Evolutionary conservation across 2,329 filamentous ascomycete genomes (phyloP), one percentile per base, ranked within the genome.

Genomic region (Microdochium paspali): DNA sequence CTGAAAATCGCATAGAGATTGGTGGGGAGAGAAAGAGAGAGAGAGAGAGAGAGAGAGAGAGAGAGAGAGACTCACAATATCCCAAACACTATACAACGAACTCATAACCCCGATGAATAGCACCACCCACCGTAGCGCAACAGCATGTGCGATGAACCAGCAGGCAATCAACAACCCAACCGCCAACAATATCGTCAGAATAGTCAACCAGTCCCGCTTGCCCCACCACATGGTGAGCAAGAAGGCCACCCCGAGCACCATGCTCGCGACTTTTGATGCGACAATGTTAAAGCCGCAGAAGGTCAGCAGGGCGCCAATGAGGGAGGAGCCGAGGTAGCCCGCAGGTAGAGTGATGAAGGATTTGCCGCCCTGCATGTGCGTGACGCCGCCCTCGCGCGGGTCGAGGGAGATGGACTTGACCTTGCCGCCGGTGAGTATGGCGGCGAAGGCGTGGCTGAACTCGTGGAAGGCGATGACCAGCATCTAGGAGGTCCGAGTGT

Each of bases 101-200:
- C 80, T 85, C 86, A 90, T 90, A 56, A 90, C 85, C 39, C 86
- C 86, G 51, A 90, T 88, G 58, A 90, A 90, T 24, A 90, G 73
- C 46, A 87, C 82, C 46, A 89, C 77, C 59, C 85, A 90, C 50
- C 85, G 72, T 62, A 90, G 65, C 3, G 85, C 77, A 63, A 88
- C 80, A 0, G 84, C 86, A 61, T 90, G 84, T 3, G 76, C 74
- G 58, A 90, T 89, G 64, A 90, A 90, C 86, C 86, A 90, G 60
- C 82, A 87, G 0, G 73, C 86, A 2, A 90, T 69, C 24, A 90
- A 63, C 57, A 90, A 61, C 0, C 82, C 86, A 1, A 90, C 79
- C 1, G 85, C 85, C 5, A 83, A 66, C 7, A 89, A 61, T 9
- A 90, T 70, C 0, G 86, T 90, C 15, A 77, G 53, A 49, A 90